Conservation (phyloP, 2,329 filamentous ascomycete species). For the Aspergillus neoniger region DNA sequence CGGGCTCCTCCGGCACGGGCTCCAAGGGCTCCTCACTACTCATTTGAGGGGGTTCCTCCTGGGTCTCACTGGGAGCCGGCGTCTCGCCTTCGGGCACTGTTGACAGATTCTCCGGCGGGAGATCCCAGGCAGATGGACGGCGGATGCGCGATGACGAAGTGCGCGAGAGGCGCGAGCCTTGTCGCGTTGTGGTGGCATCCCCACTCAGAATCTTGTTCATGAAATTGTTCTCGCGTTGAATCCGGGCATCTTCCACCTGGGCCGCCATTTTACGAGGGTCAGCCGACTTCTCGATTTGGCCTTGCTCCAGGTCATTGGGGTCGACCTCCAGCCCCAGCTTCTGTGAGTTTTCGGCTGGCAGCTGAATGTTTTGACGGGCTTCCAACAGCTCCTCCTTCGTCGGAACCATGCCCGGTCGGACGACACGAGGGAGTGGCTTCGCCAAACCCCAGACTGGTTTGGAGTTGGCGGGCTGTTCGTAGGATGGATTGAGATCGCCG, state of each 20-base stretch:
- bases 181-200: constrained; percentile 21
- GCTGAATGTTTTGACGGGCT: constrained; percentile 31
- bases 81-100: constrained; percentile 27
- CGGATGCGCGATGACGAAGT: constrained; percentile 26
- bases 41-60: constrained; percentile 5
- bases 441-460: constrained; percentile 58
- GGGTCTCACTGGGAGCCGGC: constrained; percentile 14
- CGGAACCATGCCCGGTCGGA: constrained; percentile 57
- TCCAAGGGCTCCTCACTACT: constrained; percentile 26
- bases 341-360: constrained; percentile 36
- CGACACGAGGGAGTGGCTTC: constrained; percentile 56
- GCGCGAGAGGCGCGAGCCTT: constrained; percentile 22
- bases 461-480: constrained; percentile 52
- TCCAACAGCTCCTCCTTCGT: constrained; percentile 43
- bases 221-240: constrained; percentile 44
- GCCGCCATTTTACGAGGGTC: constrained; percentile 46
- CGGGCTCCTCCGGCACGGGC: constrained; percentile 22
- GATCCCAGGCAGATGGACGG: constrained; percentile 25
- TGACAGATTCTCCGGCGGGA: constrained; percentile 23
- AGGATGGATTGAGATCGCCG: constrained; percentile 55
- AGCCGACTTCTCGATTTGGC: constrained; percentile 40
- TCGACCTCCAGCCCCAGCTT: constrained; percentile 41
- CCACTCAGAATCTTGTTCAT: constrained; percentile 39
- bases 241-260: constrained; percentile 47
- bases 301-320: constrained; percentile 47